Evolutionary conservation across 768 basidiomycete genomes (phyloP).

Genomic region (Botryobasidium botryosum): DNA sequence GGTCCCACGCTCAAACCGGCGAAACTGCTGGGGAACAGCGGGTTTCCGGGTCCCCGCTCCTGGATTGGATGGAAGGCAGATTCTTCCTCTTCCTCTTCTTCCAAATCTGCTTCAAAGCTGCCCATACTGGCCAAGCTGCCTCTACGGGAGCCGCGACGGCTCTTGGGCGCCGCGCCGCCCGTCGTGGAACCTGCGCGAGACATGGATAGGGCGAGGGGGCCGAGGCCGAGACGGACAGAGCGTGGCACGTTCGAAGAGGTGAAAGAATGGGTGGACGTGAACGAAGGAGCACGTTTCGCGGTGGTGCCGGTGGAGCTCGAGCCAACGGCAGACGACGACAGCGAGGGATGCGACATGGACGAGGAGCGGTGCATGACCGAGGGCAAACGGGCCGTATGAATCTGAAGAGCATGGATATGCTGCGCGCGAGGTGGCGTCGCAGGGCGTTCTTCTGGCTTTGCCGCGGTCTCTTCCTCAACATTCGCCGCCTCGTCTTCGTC

Average conservation of each 20-base stretch:
- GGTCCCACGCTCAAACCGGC: slow-evolving; percentile 47
- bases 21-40: slow-evolving; percentile 71
- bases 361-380: no score
- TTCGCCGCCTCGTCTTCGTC: no score
- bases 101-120: no score
- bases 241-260: background rate
- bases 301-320: background rate
- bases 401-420: no score
- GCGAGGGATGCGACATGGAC: no score
- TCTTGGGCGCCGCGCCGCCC: background rate
- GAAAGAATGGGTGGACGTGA: background rate
- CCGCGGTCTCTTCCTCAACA: no score
- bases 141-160: background rate
- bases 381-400: no score
- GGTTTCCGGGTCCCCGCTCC: slow-evolving; percentile 54
- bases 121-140: no score
- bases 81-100: no score
- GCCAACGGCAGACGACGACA: background rate
- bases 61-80: slow-evolving; percentile 2
- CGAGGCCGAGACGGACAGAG: background rate
- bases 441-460: no score
- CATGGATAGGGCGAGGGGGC: background rate
- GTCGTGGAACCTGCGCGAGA: background rate
- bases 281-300: background rate
- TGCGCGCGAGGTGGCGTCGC: no score